A percentile compares a stretch with the other conserved stretches of the same genome.
These are phyloP conservation scores for Fusarium sp. DNA, from an alignment of 2,329 filamentous ascomycete genomes.

Conservation along the genomic window DNA sequence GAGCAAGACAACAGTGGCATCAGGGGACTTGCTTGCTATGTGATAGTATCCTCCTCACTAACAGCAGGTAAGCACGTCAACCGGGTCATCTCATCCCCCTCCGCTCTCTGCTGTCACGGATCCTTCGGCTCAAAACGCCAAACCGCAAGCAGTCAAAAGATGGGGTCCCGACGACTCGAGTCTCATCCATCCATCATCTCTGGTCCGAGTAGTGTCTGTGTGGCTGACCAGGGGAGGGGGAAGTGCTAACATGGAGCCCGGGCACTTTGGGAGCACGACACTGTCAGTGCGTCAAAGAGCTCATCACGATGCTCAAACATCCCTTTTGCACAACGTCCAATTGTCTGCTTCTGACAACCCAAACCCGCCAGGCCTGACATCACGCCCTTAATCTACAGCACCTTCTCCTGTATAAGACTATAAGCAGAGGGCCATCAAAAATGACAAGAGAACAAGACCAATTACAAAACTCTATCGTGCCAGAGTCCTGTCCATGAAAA, in stretches of 20 bases:
- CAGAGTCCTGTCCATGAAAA: conserved; percentile 33
- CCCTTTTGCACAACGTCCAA: conserved; percentile 11
- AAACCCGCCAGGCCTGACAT: conserved; percentile 23
- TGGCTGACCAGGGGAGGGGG: conserved; percentile 28
- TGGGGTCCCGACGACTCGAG: conserved; percentile 24
- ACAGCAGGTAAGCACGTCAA: not conserved
- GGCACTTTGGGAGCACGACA: conserved; percentile 6
- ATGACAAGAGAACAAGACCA: conserved; percentile 12
- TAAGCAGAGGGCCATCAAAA: conserved; percentile 13
- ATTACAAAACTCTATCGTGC: conserved; percentile 33
- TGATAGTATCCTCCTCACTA: too few relatives aligned
- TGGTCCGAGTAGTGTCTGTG: conserved; percentile 19
- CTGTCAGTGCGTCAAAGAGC: not conserved
- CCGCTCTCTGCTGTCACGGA: conserved; percentile 37
- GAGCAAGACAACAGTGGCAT: not conserved
- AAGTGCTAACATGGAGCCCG: conserved; percentile 3
- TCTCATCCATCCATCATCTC: conserved; percentile 1
- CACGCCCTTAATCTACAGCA: conserved; percentile 35
- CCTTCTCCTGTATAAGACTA: conserved; percentile 21
- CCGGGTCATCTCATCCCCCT: conserved; percentile 33
- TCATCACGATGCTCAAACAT: conserved; percentile 19
- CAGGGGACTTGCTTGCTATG: too few relatives aligned
- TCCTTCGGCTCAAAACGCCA: conserved; percentile 35
- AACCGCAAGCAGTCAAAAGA: conserved; percentile 14
- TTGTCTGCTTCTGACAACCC: conserved; percentile 15